Evolutionary conservation across 2,329 filamentous ascomycete species (phyloP).

Genomic region (Trichoderma brevicompactum): DNA sequence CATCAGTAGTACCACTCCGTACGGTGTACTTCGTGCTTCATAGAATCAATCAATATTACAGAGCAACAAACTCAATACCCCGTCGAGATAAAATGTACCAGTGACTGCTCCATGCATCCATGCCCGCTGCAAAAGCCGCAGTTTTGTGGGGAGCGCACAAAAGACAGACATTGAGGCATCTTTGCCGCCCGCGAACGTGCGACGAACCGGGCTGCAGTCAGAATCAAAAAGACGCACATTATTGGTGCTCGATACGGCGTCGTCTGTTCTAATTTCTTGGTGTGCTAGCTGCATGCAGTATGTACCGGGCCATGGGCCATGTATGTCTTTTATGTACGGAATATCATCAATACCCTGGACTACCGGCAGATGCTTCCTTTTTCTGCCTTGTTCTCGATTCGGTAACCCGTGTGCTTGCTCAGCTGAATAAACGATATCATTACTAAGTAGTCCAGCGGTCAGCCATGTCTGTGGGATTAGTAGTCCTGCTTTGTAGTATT

Average conservation of each 20-base stretch:
- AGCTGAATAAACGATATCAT: no score
- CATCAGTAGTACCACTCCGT: background rate
- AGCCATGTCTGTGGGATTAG: background rate
- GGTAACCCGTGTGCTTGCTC: no score
- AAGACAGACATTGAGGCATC: background rate
- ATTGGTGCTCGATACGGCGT: slow-evolving; percentile 14
- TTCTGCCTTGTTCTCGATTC: no score
- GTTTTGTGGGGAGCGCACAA: background rate
- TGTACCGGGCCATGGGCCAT: background rate
- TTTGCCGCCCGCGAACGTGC: slow-evolving; percentile 6
- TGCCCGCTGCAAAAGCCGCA: background rate
- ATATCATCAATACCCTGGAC: background rate
- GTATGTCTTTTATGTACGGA: background rate
- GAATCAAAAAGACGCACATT: background rate
- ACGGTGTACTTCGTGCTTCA: no score
- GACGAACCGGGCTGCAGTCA: slow-evolving; percentile 7
- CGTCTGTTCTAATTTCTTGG: background rate
- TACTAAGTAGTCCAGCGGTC: background rate
- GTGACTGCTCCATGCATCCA: background rate
- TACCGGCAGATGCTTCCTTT: no score
- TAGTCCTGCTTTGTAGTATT: background rate
- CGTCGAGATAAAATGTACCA: no score
- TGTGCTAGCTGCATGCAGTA: slow-evolving; percentile 19
- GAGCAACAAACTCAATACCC: no score
- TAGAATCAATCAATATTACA: no score